These are phyloP conservation scores for Thuja plicata DNA, from an alignment of 83 land plant genomes.

Conservation along the genomic window DNA sequence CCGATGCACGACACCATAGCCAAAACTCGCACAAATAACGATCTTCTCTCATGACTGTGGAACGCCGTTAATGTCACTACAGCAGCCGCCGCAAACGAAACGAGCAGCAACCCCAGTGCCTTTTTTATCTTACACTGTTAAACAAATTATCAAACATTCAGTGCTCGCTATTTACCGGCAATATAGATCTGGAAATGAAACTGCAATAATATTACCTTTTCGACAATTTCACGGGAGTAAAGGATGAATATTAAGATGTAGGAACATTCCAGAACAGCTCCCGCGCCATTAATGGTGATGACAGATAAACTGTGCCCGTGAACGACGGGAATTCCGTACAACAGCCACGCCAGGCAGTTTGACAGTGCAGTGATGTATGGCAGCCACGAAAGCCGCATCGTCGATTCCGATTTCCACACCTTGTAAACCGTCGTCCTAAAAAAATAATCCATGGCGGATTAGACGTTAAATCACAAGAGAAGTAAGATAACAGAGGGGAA, in stretches of 20 bases:
- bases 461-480: background rate
- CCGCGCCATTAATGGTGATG: constrained; percentile 57
- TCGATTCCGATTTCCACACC: constrained; percentile 36
- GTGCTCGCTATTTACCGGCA: no score
- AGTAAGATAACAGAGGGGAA: background rate
- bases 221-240: constrained; percentile 22
- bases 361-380: constrained; percentile 61
- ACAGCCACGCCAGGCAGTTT: constrained; percentile 71
- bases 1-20: constrained; percentile 21
- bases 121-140: constrained; percentile 23
- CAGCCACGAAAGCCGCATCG: constrained; percentile 44
- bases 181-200: background rate
- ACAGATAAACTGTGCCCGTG: constrained; percentile 49
- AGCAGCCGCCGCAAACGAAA: constrained; percentile 15
- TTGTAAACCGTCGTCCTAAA: constrained; percentile 56
- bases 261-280: constrained; percentile 35
- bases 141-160: background rate
- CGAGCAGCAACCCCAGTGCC: constrained; percentile 12
- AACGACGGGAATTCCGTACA: constrained; percentile 70
- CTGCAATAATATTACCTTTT: constrained; percentile 29
- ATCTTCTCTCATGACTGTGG: constrained; percentile 24
- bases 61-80: constrained; percentile 14
- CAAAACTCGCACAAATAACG: constrained; percentile 26
- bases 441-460: no score
- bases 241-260: constrained; percentile 45